phyloP scores from a whole-genome alignment of 2,329 filamentous ascomycete species.

The Hypoxylon sp. region DNA sequence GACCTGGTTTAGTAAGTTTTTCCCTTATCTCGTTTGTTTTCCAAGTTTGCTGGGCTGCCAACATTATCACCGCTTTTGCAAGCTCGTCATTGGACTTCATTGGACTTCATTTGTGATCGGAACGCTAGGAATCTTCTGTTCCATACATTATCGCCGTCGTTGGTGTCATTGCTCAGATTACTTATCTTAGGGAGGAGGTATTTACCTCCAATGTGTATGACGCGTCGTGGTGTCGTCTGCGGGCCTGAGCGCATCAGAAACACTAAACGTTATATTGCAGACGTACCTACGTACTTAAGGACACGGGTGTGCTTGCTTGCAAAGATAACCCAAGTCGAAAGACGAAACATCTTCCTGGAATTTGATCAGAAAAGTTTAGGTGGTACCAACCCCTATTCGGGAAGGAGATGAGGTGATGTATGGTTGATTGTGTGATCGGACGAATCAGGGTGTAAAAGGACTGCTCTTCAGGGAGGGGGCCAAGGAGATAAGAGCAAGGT shows the following conservation, averaged over 20 bases:
- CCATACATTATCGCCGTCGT: not conserved
- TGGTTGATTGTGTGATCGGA: conserved; percentile 1
- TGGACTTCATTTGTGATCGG: not conserved
- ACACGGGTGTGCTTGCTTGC: not conserved
- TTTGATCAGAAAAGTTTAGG: not conserved
- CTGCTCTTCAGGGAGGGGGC: not conserved
- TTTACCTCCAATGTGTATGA: not conserved
- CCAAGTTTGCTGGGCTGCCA: conserved; percentile 1
- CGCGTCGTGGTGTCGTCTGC: not conserved
- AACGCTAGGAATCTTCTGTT: not conserved
- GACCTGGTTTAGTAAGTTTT: conserved; percentile 11
- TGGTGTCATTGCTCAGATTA: conserved; percentile 11
- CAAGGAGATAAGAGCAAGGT: conserved; percentile 15
- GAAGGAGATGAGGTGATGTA: conserved; percentile 27
- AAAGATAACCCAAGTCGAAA: not conserved
- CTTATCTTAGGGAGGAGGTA: not conserved
- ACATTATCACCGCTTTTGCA: not conserved
- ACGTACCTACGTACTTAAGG: not conserved
- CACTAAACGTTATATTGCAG: not conserved
- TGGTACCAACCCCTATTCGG: conserved; percentile 10
- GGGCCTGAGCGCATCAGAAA: not conserved
- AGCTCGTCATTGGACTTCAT: not conserved
- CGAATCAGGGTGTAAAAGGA: conserved; percentile 5
- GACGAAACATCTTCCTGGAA: not conserved
- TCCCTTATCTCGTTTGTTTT: conserved; percentile 13